Percentiles rank a stretch among this genome's conserved stretches.
Evolutionary conservation across 306 rosid genomes (phyloP).

Genomic region (Macrotyloma uniflorum): DNA sequence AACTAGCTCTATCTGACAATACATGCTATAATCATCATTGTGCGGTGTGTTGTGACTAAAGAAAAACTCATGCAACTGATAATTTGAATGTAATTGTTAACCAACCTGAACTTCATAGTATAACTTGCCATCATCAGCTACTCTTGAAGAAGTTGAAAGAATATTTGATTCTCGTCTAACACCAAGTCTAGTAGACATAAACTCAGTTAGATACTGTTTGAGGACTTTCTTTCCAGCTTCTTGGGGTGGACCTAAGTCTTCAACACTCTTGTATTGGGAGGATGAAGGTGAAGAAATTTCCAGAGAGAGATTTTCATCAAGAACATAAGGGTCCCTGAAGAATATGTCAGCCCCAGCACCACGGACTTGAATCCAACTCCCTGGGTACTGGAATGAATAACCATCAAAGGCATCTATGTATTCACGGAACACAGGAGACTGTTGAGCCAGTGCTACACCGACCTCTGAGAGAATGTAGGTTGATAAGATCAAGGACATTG

Average conservation of each 20-base stretch:
- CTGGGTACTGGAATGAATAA: slow-evolving; percentile 79
- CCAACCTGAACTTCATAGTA: slow-evolving; percentile 93
- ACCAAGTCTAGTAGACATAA: slow-evolving; percentile 90
- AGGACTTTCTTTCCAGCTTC: slow-evolving; percentile 85
- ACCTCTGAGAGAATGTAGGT: slow-evolving; percentile 55
- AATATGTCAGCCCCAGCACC: slow-evolving; percentile 97
- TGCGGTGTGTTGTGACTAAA: not conserved
- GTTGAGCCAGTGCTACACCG: slow-evolving; percentile 54
- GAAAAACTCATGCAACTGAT: slow-evolving; percentile 2
- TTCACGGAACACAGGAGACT: slow-evolving; percentile 61
- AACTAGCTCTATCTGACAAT: slow-evolving; percentile 7
- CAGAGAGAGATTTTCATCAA: slow-evolving; percentile 84
- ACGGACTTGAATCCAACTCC: slow-evolving; percentile 87
- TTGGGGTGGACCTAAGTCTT: slow-evolving; percentile 84
- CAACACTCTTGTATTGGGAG: slow-evolving; percentile 74
- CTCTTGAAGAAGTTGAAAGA: slow-evolving; percentile 69
- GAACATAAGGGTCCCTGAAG: slow-evolving; percentile 92
- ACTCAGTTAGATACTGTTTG: slow-evolving; percentile 83
- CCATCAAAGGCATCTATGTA: slow-evolving; percentile 89
- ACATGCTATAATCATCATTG: not conserved
- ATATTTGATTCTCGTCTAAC: slow-evolving; percentile 81
- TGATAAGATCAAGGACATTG: slow-evolving; percentile 74
- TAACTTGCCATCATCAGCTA: slow-evolving; percentile 85
- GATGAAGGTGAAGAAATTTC: slow-evolving; percentile 95
- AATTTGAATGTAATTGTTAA: slow-evolving; percentile 16